Evolutionary conservation across 805 yeast genomes (phyloP).

Genomic region (Starmerella etchellsii): DNA sequence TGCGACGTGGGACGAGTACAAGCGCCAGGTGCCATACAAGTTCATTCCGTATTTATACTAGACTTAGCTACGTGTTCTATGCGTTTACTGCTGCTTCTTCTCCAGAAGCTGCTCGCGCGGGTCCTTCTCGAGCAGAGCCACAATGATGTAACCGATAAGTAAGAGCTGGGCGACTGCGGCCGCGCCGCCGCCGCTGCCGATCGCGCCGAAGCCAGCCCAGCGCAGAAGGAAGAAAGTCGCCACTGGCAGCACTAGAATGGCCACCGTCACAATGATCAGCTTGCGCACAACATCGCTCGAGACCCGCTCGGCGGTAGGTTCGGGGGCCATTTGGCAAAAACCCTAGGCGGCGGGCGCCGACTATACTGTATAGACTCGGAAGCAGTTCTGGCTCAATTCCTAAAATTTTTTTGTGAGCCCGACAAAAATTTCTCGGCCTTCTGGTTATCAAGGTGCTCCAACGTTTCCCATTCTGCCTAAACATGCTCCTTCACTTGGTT

Average conservation of each 20-base stretch:
- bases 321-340: neutral
- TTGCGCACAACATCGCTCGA: constrained; percentile 31
- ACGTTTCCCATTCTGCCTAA: no score
- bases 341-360: no score
- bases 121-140: constrained; percentile 54
- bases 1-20: constrained; percentile 73
- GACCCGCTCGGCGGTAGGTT: constrained; percentile 5
- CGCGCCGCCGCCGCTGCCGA: constrained; percentile 59
- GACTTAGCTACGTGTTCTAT: no score
- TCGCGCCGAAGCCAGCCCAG: constrained; percentile 27
- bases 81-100: constrained; percentile 10
- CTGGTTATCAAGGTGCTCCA: no score
- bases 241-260: constrained; percentile 56
- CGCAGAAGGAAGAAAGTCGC: constrained; percentile 37
- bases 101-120: neutral
- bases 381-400: neutral
- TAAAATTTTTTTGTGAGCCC: no score
- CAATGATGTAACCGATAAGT: constrained; percentile 51
- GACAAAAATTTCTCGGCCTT: no score
- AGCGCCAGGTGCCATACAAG: constrained; percentile 68
- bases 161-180: constrained; percentile 61
- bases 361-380: neutral
- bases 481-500: no score
- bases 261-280: constrained; percentile 53
- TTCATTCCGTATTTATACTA: constrained; percentile 80